Evolutionary conservation across 805 yeast genomes (phyloP), one percentile per base, ranked within the genome.

Genomic region (Myxozyma melibiosi): DNA sequence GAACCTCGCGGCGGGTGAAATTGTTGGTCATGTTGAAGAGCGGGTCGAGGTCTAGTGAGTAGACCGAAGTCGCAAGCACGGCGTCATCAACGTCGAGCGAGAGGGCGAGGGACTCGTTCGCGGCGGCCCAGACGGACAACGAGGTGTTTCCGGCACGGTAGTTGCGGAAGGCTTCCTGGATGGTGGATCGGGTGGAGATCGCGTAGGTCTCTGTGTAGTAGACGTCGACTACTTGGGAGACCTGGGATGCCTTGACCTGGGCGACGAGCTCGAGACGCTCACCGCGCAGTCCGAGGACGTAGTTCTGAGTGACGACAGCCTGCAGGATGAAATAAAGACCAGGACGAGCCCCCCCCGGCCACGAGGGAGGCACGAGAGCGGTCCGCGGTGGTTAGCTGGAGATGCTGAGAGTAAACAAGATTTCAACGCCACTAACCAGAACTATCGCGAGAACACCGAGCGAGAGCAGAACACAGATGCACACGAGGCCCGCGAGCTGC

Each of bases 221-320:
- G 58, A 77, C 79, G 57, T 80, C 80, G 56, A 88, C 73, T 39
- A 82, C 80, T 71, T 89, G 96, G 53, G 78, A 79, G 20, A 90
- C 75, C 70, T 90, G 96, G 0, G 91, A 80, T 0, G 92, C 83
- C 70, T 89, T 90, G 54, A 90, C 74, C 69, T 87, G 87, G 1
- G 96, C 87, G 20, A 90, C 87, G 42, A 88, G 88, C 65, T 81
- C 81, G 25, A 90, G 74, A 55, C 90, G 79, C 60, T 88, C 90
- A 0, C 84, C 82, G 65, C 95, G 77, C 42, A 87, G 71, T 45
- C 78, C 72, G 30, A 83, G 79, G 57, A 85, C 81, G 61, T 82
- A 85, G 20, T 75, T 70, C 46, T 51, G 61, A 9, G 58, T 51
- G n/a, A 57, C 63, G 38, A 59, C 53, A n/a, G 58, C 3, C 88